These are phyloP conservation scores for Rhizophora mangle DNA, from an alignment of 345 rosid genomes.

Conservation along the genomic window DNA sequence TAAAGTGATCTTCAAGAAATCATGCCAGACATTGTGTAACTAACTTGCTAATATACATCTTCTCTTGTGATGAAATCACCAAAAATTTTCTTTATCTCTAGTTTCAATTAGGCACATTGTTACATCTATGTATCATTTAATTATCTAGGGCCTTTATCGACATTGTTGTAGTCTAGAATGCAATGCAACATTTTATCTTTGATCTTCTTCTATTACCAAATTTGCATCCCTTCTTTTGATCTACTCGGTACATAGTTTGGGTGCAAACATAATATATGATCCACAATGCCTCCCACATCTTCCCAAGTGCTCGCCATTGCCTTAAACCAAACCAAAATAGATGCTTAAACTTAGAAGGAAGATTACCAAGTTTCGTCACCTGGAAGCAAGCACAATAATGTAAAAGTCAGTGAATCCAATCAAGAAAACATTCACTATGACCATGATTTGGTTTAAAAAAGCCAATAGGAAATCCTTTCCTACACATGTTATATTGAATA, in stretches of 20 bases:
- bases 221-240: neutral
- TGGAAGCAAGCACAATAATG: neutral
- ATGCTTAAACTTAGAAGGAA: slow-evolving; percentile 14
- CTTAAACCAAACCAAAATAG: slow-evolving; percentile 14
- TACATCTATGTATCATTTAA: no score
- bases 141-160: no score
- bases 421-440: slow-evolving; percentile 5
- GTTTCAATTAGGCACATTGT: no score
- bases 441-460: neutral
- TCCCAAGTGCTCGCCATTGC: no score
- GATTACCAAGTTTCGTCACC: neutral
- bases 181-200: neutral
- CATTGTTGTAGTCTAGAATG: no score
- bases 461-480: no score
- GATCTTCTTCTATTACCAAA: neutral
- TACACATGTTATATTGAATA: no score
- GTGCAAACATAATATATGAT: slow-evolving; percentile 37
- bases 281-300: no score
- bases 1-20: slow-evolving; percentile 42
- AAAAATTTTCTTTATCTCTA: neutral
- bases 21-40: slow-evolving; percentile 34
- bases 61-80: neutral
- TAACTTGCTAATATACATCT: slow-evolving; percentile 10
- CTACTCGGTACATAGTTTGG: slow-evolving; percentile 44
- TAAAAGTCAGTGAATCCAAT: slow-evolving; percentile 7